These are phyloP conservation scores for Saussurea involucrata DNA, from an alignment of 129 eudicot species.

Conservation along the genomic window DNA sequence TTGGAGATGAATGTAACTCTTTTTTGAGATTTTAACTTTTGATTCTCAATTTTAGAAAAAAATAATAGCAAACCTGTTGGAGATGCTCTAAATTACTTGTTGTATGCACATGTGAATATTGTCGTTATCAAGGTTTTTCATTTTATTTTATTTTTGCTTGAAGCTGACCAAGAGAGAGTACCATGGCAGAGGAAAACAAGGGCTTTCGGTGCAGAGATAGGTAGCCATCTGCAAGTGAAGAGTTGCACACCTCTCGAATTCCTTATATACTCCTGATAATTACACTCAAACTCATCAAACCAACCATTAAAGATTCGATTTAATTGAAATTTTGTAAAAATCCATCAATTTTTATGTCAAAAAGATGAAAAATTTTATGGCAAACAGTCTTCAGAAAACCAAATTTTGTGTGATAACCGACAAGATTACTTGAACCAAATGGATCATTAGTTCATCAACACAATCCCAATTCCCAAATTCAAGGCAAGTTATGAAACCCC, in stretches of 20 bases:
- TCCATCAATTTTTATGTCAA: neutral
- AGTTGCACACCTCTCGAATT: constrained; percentile 90
- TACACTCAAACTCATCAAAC: constrained; percentile 2
- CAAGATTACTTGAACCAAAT: neutral
- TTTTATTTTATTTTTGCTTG: too few species aligned
- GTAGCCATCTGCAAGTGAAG: constrained; percentile 95
- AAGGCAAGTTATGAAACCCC: neutral
- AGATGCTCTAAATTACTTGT: too few species aligned
- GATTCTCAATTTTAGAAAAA: too few species aligned
- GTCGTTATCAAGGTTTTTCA: too few species aligned
- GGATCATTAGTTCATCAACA: neutral
- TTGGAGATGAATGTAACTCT: too few species aligned
- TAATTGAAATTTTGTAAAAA: neutral
- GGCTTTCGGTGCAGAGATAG: constrained; percentile 86
- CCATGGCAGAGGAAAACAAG: constrained; percentile 99
- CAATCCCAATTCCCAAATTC: neutral
- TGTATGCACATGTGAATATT: too few species aligned
- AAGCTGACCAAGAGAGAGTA: constrained; percentile 2
- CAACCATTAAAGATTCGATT: neutral
- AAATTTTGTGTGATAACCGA: neutral
- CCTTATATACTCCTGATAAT: constrained; percentile 58
- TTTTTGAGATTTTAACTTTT: too few species aligned
- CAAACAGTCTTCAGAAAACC: neutral
- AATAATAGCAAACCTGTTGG: too few species aligned
- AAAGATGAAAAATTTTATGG: neutral